These are phyloP conservation scores for Nakaseomyces delphensis DNA, from an alignment of 1,139 yeast genomes.

Conservation along the genomic window DNA sequence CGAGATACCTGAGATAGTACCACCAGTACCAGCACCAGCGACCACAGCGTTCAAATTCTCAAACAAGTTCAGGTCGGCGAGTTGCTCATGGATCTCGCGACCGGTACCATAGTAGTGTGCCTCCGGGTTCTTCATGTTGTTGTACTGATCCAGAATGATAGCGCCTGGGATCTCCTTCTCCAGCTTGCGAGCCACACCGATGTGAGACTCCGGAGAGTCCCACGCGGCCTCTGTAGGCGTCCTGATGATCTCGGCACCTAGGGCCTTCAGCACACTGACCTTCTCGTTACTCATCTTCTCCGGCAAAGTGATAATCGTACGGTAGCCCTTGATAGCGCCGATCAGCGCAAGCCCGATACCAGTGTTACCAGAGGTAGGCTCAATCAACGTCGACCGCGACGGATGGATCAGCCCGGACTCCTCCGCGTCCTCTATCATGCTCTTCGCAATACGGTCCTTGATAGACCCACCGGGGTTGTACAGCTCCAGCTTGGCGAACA, in stretches of 20 bases:
- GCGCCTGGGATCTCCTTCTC: constrained; percentile 83
- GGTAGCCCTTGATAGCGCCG: constrained; percentile 80
- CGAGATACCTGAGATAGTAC: constrained; percentile 82
- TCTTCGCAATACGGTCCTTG: constrained; percentile 86
- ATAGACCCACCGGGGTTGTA: constrained; percentile 94
- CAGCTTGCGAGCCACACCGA: constrained; percentile 76
- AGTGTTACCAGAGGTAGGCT: constrained; percentile 84
- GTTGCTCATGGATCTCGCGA: constrained; percentile 74
- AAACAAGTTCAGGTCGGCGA: constrained; percentile 35
- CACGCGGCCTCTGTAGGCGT: constrained; percentile 92
- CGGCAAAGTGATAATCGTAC: constrained; percentile 82
- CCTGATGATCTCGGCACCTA: constrained; percentile 86
- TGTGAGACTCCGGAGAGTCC: constrained; percentile 88
- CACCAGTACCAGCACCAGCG: constrained; percentile 92
- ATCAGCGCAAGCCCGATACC: constrained; percentile 85
- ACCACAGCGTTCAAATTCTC: constrained; percentile 68
- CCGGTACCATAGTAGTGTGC: constrained; percentile 87
- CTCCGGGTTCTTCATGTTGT: constrained; percentile 68
- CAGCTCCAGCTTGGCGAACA: constrained; percentile 82
- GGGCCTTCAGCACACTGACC: constrained; percentile 78
- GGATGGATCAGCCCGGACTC: constrained; percentile 71
- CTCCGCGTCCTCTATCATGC: constrained; percentile 81
- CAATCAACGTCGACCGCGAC: constrained; percentile 68
- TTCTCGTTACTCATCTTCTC: constrained; percentile 92
- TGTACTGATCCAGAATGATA: constrained; percentile 76